Base-by-base conservation (phyloP, 352 stramenopile species). In the Pythium guiyangense region DNA sequence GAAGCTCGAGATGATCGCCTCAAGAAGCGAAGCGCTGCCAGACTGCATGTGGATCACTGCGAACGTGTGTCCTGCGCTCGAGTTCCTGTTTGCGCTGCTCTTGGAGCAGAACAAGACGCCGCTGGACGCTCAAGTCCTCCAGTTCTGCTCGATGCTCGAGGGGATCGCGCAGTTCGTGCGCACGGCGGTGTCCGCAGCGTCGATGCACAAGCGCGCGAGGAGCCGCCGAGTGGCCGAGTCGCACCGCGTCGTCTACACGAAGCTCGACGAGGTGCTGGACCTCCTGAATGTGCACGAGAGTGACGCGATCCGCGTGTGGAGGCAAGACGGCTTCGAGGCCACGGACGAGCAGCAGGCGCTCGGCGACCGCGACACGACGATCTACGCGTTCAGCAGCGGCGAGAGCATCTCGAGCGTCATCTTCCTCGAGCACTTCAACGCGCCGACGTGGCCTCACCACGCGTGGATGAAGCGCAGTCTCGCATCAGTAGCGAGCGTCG, bases 151-250 rank as follows among this genome's bases (percentile, higher is more conserved):
- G 6, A 11, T 22, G 9, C 10, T 57, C 22, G 17, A 17, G 10
- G 26, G 22, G 27, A 8, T 49, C 6, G 37, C 37, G 39, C 26
- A 20, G 15, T 57, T 49, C 22, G 10, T 57, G 52, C 52, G 52
- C 18, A 35, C 17, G 10, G 52, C 22, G 2, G 40, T 57, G 14
- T 57, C 52, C 40, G 52, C 49, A 17, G 43, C 40, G 43, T 57
- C 52, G 3, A 29, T 43, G 26, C 17, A 17, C 40, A 27, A 42
- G 35, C 42, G 27, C 10, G 20, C 18, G 42, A 27, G 52, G 8
- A 57, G 52, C n/a, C 20, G 27, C 25, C 9, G 22, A 20, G 52
- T 57, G 12, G 26, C 52, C 14, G 52, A 49, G 26, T 27, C 52
- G 11, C 42, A 50, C 52, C 31, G n/a, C 39, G 49, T n/a, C n/a